These are phyloP conservation scores for Mortierella sp. DNA, from an alignment of 371 early-diverging fungal species.

Conservation along the genomic window DNA sequence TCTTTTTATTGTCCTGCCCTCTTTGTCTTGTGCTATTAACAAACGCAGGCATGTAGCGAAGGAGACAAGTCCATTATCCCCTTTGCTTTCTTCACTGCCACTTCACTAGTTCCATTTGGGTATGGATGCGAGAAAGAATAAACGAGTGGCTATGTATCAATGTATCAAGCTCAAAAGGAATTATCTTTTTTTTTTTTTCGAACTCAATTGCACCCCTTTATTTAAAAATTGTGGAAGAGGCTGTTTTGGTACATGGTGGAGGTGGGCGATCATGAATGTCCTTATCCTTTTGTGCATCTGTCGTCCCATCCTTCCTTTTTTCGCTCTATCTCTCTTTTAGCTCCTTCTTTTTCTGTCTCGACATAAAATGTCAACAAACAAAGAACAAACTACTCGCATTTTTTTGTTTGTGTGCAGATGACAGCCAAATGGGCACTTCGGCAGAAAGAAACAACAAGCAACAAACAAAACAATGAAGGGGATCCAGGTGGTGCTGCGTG, in stretches of 20 bases:
- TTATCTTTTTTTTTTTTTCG: neutral
- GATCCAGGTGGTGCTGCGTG: neutral
- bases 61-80: neutral
- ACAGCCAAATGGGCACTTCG: conserved; percentile 10
- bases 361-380: too few species aligned
- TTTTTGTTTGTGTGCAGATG: neutral
- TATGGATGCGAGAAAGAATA: neutral
- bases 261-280: neutral
- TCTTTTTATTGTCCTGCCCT: neutral
- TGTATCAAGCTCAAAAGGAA: neutral
- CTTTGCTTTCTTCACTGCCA: neutral
- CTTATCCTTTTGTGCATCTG: too few species aligned
- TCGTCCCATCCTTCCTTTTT: too few species aligned
- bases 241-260: too few species aligned
- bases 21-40: neutral
- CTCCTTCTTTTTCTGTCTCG: neutral
- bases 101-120: neutral
- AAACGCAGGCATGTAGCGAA: neutral
- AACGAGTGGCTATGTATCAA: neutral
- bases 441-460: neutral
- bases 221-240: neutral
- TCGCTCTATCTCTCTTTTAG: neutral
- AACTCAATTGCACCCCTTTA: neutral
- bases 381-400: neutral
- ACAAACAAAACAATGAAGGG: conserved; percentile 2